Base-by-base conservation (phyloP, 176 grass and related monocot species). In the Cenchrus purpureus region DNA sequence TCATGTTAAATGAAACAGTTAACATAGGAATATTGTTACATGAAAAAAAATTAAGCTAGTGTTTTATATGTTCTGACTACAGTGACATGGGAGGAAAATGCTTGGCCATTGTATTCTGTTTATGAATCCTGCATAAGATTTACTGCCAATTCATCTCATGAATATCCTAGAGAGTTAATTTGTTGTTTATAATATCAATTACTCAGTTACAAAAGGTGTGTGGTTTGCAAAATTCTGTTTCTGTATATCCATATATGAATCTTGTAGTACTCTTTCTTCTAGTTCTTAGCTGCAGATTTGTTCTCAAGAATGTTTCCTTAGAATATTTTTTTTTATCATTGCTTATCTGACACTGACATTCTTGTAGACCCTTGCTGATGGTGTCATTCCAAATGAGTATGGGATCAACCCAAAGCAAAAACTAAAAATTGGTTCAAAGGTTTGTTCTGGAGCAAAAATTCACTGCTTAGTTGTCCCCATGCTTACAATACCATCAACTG, bases 351-450 rank as follows among this genome's bases (percentile, higher is more conserved):
- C 70, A 81, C 42, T 52, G 3, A 16, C 77, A 42, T 87, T 89
- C 46, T 82, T 94, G 69, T 86, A 98, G 97, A 89, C 92, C 25
- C 91, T 98, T 80, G 97, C 97, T 86, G 97, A 98, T 95, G 89
- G 93, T n/a, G 93, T 98, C 57, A 95, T 98, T 91, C 97, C 93
- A 84, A 98, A 96, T 82, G 97, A 98, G 83, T 98, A 98, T 50
- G 97, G 97, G 55, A 98, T 98, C 91, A 98, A 98, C 74, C 91
- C 97, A 80, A 92, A 89, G 37, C 97, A 98, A 81, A 98, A 98
- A 87, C 79, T 98, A 8, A 98, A 93, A 86, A 96, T 98, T 72
- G 97, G 97, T 74, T 98, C 97, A 73, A 98, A 94, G 97, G 97
- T 98, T 84, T 84, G 64, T 72, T 78, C 7, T 60, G 10, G 56